These are phyloP conservation scores for Boechera divaricarpa DNA, from an alignment of 345 rosid species.

Conservation along the genomic window DNA sequence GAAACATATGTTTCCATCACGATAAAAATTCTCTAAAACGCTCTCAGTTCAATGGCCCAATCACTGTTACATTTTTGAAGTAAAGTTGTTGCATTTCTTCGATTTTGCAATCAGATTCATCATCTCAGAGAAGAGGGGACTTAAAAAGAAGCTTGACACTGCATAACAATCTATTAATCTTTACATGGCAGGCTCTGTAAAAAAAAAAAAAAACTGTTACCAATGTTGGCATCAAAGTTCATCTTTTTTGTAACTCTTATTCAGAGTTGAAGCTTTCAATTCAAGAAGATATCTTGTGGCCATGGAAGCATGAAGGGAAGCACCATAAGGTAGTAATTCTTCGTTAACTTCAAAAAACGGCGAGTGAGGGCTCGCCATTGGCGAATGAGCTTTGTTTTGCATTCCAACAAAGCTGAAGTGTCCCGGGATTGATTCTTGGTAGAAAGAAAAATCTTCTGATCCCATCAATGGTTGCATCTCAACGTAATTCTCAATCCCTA, in stretches of 20 bases:
- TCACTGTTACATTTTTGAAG: not conserved
- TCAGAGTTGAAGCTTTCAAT: conserved; percentile 37
- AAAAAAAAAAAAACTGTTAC: conserved; percentile 9
- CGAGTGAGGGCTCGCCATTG: conserved; percentile 54
- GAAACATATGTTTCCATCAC: not conserved
- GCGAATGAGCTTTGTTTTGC: conserved; percentile 53
- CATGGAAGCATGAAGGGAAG: conserved; percentile 89
- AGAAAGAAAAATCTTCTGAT: conserved; percentile 88
- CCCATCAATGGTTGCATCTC: conserved; percentile 82
- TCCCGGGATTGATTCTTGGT: conserved; percentile 81
- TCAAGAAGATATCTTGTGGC: conserved; percentile 67
- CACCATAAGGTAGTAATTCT: conserved; percentile 80
- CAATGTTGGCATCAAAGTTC: conserved; percentile 56
- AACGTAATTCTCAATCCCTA: conserved; percentile 58
- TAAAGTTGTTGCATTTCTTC: conserved; percentile 18
- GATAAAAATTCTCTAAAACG: not conserved
- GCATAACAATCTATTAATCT: conserved; percentile 37
- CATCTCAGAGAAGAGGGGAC: not conserved
- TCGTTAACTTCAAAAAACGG: conserved; percentile 73
- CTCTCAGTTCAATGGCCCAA: conserved; percentile 13
- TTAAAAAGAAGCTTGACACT: conserved; percentile 19
- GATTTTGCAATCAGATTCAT: not conserved
- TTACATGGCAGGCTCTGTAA: conserved; percentile 40
- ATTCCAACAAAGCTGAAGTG: conserved; percentile 70
- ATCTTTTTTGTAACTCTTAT: conserved; percentile 50